Base-by-base conservation (phyloP, 306 rosid species). In the Prunus davidiana region DNA sequence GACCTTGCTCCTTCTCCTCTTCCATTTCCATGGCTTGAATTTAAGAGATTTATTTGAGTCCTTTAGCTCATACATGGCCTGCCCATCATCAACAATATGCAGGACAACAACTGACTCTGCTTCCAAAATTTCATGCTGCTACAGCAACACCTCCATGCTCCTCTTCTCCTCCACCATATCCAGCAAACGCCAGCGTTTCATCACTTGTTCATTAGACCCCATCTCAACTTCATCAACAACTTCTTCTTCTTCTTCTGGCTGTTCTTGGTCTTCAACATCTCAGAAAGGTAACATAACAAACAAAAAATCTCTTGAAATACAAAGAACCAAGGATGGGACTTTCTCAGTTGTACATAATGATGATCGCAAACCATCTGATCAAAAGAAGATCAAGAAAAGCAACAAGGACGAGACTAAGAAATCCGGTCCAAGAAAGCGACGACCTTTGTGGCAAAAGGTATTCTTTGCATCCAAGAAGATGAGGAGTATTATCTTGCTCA, bases 401-500 rank as follows among this genome's bases (percentile, higher is more conserved):
- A 32, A 71, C 38, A 71, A 71, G 64, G 75, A 55, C 20, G 65
- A 55, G 25, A 41, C 51, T 52, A 52, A 52, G 12, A 49, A 72
- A 64, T 56, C 8, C 12, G 41, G 58, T 38, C 27, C 54, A 12
- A 62, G 45, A 25, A 64, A 79, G 45, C 74, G 61, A 27, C 83
- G 67, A 75, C 79, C 73, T 49, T 56, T 81, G 4, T 78, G 83
- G 91, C 75, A 81, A 77, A 82, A 84, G 79, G 66, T 79, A 45
- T 77, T 84, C 51, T 85, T 84, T 56, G 81, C 86, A 4, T 87
- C 93, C 34, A 86, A 82, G 81, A 91, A 83, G 83, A 67, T 83
- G 27, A 87, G 89, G 74, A 88, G 92, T 76, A 79, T 91, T 50
- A 25, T 91, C 51, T 67, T 91, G 81, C 91, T 91, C 52, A 87